phyloP scores from a whole-genome alignment of 495 filamentous ascomycete species.

The Penicillium cinerascens region DNA sequence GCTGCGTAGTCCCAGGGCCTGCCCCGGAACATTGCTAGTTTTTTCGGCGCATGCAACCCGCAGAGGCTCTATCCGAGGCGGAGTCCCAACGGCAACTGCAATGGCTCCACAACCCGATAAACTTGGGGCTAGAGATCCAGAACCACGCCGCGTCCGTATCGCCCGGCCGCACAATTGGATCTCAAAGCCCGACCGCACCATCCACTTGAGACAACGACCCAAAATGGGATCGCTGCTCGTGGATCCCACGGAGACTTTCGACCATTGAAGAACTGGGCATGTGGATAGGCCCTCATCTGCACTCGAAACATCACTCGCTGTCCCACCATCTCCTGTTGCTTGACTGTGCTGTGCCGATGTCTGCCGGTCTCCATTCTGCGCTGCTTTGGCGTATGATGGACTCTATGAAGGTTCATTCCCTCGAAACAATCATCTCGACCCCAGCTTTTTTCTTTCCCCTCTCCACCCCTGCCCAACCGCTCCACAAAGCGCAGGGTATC shows the following conservation, averaged over 20 bases:
- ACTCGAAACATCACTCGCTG: conserved; percentile 10
- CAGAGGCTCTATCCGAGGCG: conserved; percentile 9
- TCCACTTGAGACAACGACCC: conserved; percentile 1
- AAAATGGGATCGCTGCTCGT: conserved; percentile 9
- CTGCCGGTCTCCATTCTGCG: neutral
- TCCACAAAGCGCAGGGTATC: neutral
- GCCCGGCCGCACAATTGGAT: conserved; percentile 1
- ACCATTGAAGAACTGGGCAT: conserved; percentile 6
- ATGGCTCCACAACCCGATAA: conserved; percentile 17
- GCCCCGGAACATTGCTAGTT: neutral
- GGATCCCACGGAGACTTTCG: neutral
- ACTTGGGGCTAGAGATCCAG: conserved; percentile 10
- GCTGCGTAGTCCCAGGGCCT: neutral
- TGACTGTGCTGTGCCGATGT: conserved; percentile 1
- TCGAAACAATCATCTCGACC: neutral
- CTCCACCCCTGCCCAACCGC: too few relatives aligned
- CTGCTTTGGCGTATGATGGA: neutral
- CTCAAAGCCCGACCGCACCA: neutral
- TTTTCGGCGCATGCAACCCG: conserved; percentile 1
- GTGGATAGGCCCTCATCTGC: conserved; percentile 9
- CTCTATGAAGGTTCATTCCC: neutral
- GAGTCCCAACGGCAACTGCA: neutral
- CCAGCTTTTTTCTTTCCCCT: neutral
- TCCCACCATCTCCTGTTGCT: conserved; percentile 22
- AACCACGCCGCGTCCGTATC: conserved; percentile 5